A percentile compares a stretch with the other conserved stretches of the same genome.
phyloP scores from a whole-genome alignment of 2,329 filamentous ascomycete species.

The Cadophora sp. region DNA sequence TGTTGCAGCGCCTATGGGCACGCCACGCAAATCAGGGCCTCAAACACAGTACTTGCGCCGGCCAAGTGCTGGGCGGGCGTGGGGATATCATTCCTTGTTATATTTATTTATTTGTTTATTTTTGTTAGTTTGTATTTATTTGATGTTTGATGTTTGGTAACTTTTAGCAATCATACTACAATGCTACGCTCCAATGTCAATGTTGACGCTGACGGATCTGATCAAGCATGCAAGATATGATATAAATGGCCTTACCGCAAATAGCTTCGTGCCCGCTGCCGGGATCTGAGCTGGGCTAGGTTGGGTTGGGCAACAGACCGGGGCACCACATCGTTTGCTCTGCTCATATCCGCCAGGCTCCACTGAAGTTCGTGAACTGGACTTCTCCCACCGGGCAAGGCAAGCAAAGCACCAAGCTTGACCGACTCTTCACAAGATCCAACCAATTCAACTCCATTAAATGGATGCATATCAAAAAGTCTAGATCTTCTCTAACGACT shows the following conservation, averaged over 20 bases:
- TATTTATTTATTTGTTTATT: background rate
- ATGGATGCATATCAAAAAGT: background rate
- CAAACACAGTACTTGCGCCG: conserved; percentile 14
- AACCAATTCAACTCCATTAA: background rate
- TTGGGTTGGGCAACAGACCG: background rate
- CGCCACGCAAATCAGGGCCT: conserved; percentile 11
- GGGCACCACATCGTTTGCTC: background rate
- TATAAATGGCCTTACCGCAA: conserved; percentile 20
- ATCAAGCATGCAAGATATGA: background rate
- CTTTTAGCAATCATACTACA: background rate
- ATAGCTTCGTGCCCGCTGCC: conserved; percentile 10
- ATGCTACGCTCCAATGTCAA: background rate
- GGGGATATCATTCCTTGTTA: background rate
- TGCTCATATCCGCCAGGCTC: conserved; percentile 6
- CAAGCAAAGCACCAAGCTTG: background rate
- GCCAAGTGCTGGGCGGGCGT: conserved; percentile 6
- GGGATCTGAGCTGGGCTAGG: no score
- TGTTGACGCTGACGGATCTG: background rate
- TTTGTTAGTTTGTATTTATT: background rate
- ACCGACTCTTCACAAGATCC: background rate
- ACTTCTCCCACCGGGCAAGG: background rate
- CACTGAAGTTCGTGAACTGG: background rate
- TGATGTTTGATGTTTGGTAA: background rate
- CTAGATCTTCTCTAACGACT: background rate
- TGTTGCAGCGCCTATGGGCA: conserved; percentile 16